Evolutionary conservation across 306 rosid species (phyloP).

Genomic region (Prunus dulcis): DNA sequence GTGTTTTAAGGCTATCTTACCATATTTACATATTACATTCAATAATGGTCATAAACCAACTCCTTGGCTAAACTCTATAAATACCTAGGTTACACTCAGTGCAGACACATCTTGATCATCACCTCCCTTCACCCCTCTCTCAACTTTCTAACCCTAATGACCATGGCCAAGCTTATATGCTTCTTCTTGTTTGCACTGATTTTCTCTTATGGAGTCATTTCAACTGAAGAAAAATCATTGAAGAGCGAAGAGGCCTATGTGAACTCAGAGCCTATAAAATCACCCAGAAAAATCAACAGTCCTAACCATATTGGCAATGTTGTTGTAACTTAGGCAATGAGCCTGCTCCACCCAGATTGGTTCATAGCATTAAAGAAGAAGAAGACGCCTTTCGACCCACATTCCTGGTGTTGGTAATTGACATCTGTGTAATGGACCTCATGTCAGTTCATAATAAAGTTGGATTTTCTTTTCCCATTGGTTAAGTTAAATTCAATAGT

Average conservation of each 20-base stretch:
- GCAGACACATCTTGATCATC: background rate
- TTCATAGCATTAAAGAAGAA: too few relatives aligned
- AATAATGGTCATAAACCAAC: too few relatives aligned
- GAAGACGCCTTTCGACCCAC: background rate
- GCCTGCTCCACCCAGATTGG: too few relatives aligned
- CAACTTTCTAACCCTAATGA: background rate
- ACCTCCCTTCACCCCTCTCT: background rate
- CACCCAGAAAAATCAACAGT: background rate
- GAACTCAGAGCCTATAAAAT: background rate
- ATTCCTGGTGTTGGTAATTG: background rate
- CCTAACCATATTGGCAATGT: background rate
- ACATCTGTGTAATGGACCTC: too few relatives aligned
- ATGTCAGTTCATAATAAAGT: too few relatives aligned
- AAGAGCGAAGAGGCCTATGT: background rate
- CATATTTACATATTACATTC: too few relatives aligned
- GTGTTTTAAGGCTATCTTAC: too few relatives aligned
- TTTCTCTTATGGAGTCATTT: background rate
- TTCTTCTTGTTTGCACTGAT: background rate
- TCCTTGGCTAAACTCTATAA: background rate
- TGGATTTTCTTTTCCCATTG: too few relatives aligned
- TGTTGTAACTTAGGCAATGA: background rate
- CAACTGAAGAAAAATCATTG: background rate
- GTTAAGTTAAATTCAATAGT: too few relatives aligned
- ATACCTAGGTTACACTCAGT: background rate
- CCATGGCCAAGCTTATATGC: background rate